Percentiles rank a stretch among this genome's conserved stretches.
These are phyloP conservation scores for Phaeosphaeriaceae sp. DNA, from an alignment of 2,329 filamentous ascomycete species.

Conservation along the genomic window DNA sequence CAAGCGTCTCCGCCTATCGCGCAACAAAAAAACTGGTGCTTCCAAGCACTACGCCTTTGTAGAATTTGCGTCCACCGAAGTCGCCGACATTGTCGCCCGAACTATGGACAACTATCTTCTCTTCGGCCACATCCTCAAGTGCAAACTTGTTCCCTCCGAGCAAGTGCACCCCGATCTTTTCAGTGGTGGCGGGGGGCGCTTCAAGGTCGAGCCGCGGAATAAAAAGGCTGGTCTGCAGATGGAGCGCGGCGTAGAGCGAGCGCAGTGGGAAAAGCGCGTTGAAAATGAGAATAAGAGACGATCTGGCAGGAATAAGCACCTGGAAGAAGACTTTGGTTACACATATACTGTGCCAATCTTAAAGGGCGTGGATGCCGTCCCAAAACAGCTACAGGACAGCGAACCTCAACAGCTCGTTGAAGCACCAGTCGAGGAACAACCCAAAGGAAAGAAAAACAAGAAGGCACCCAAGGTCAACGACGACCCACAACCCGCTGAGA, in stretches of 20 bases:
- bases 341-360: slow-evolving; percentile 77
- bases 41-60: slow-evolving; percentile 96
- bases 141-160: slow-evolving; percentile 76
- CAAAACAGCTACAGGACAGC: slow-evolving; percentile 36
- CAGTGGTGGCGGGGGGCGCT: slow-evolving; percentile 88
- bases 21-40: slow-evolving; percentile 88
- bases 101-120: slow-evolving; percentile 98
- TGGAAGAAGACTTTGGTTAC: slow-evolving; percentile 83
- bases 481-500: slow-evolving; percentile 14
- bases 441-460: slow-evolving; percentile 43
- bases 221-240: slow-evolving; percentile 80
- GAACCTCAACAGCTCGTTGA: slow-evolving; percentile 36
- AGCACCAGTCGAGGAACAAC: slow-evolving; percentile 25
- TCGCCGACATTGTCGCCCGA: slow-evolving; percentile 89
- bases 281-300: slow-evolving; percentile 75
- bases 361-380: slow-evolving; percentile 63
- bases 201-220: slow-evolving; percentile 87
- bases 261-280: slow-evolving; percentile 79
- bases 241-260: slow-evolving; percentile 73
- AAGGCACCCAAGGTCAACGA: slow-evolving; percentile 26
- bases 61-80: slow-evolving; percentile 77
- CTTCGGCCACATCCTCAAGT: slow-evolving; percentile 92
- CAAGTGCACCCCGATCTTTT: slow-evolving; percentile 82
- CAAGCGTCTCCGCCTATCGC: slow-evolving; percentile 77
- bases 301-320: slow-evolving; percentile 70